A percentile compares a stretch with the other conserved stretches of the same genome.
Conservation (phyloP, 306 rosid genomes). For the Gleditsia sinensis region DNA sequence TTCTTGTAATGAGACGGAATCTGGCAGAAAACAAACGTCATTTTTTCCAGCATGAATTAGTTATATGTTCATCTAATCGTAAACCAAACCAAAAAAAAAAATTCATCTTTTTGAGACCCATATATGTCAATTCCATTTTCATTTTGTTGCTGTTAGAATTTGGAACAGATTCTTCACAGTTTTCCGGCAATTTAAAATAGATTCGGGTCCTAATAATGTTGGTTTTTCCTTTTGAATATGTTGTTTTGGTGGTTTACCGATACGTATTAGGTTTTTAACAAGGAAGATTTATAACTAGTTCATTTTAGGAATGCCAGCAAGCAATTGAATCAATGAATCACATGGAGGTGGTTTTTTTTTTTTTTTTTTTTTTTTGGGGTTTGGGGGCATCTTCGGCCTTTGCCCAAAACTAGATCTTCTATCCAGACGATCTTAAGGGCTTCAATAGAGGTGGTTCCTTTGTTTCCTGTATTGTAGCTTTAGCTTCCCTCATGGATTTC, state of each 20-base stretch:
- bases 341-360: neutral
- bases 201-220: neutral
- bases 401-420: no score
- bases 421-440: no score
- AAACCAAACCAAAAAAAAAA: neutral
- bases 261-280: conserved; percentile 14
- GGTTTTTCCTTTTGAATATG: neutral
- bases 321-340: conserved; percentile 10
- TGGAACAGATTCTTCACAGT: neutral
- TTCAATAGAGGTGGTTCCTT: no score
- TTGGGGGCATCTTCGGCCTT: no score
- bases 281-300: neutral
- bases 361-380: no score
- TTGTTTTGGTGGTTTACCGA: neutral
- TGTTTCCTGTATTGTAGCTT: neutral
- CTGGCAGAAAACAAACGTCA: conserved; percentile 10
- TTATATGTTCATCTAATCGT: neutral
- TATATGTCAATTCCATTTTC: conserved; percentile 7
- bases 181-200: conserved; percentile 18
- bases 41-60: conserved; percentile 11
- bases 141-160: neutral
- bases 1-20: neutral
- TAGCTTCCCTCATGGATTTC: conserved; percentile 10
- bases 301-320: conserved; percentile 29
- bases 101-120: neutral